Conservation (phyloP, 1,139 yeast genomes). For the Zygosaccharomyces sapae region DNA sequence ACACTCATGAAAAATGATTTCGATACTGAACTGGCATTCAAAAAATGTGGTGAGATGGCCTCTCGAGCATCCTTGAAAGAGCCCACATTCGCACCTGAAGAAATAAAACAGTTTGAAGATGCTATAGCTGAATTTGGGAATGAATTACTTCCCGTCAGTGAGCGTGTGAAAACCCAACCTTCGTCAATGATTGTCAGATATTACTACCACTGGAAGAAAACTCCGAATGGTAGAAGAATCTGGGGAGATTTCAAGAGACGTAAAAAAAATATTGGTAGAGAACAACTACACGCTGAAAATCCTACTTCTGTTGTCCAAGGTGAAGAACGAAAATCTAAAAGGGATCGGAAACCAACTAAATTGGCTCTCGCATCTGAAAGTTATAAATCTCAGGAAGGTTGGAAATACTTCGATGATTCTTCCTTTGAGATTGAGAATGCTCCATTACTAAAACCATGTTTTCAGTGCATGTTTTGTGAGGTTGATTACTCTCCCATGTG, state of each 20-base stretch:
- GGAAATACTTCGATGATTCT: conserved; percentile 40
- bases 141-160: conserved; percentile 70
- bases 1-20: conserved; percentile 52
- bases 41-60: conserved; percentile 38
- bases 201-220: conserved; percentile 89
- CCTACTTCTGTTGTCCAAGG: conserved; percentile 30
- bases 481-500: conserved; percentile 36
- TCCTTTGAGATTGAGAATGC: conserved; percentile 36
- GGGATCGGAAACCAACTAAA: conserved; percentile 24
- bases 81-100: conserved; percentile 67
- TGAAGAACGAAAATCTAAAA: conserved; percentile 32
- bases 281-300: conserved; percentile 7
- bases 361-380: conserved; percentile 11
- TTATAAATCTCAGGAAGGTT: conserved; percentile 13
- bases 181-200: conserved; percentile 76
- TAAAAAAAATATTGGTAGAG: conserved; percentile 43
- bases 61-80: conserved; percentile 62
- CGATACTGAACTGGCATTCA: conserved; percentile 46
- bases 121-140: conserved; percentile 74
- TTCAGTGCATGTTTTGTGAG: conserved; percentile 36
- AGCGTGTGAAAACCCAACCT: conserved; percentile 65
- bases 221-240: conserved; percentile 54
- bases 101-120: conserved; percentile 64
- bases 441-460: conserved; percentile 19
- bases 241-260: conserved; percentile 83